Evolutionary conservation across 2,329 filamentous ascomycete genomes (phyloP).

Genomic region (Aspergillus arachidicola): DNA sequence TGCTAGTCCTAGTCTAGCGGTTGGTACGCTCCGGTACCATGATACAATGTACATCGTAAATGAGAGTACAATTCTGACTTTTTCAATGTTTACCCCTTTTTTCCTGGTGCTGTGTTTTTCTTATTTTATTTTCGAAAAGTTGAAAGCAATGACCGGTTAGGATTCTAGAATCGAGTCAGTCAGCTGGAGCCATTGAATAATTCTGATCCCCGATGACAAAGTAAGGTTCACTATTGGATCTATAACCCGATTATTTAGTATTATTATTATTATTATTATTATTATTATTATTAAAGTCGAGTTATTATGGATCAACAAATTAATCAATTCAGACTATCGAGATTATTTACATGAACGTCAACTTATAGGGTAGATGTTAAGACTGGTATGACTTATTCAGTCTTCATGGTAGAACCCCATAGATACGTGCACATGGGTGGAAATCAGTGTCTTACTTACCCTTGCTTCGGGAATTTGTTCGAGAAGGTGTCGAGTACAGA

Average conservation of each 20-base stretch:
- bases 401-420: neutral
- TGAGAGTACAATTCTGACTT: neutral
- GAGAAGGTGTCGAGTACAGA: neutral
- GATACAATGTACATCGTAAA: conserved; percentile 1
- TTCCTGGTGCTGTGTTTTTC: neutral
- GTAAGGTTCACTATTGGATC: neutral
- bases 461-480: neutral
- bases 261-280: too few relatives aligned
- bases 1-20: neutral
- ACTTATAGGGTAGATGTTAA: neutral
- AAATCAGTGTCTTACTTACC: neutral
- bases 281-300: too few relatives aligned
- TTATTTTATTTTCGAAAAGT: neutral
- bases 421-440: neutral
- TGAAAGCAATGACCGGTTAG: neutral
- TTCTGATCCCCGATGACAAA: neutral
- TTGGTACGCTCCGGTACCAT: neutral
- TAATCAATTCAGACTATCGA: too few relatives aligned
- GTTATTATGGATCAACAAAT: too few relatives aligned
- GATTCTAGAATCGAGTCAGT: neutral
- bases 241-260: too few relatives aligned
- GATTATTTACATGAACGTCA: neutral
- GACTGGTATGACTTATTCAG: too few relatives aligned
- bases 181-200: neutral
- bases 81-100: neutral